phyloP scores from a whole-genome alignment of 768 basidiomycete species.

The Tricholoma bakamatsutake region DNA sequence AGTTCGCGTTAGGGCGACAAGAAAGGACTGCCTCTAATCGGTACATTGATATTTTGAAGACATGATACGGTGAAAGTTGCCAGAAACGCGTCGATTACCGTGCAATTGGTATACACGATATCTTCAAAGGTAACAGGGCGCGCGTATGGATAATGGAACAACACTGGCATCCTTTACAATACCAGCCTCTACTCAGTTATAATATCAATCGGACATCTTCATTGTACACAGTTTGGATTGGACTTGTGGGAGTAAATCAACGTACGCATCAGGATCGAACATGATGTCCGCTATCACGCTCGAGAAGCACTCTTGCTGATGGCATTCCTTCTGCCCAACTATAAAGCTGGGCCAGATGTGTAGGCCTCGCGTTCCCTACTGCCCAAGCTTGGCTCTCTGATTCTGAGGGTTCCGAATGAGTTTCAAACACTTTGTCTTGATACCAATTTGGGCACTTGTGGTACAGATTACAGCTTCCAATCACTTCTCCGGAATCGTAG shows the following conservation, averaged over 20 bases:
- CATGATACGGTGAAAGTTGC: background rate
- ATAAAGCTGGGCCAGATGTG: background rate
- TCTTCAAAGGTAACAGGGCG: no score
- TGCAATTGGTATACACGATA: no score
- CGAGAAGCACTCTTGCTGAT: background rate
- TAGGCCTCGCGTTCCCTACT: background rate
- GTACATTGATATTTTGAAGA: background rate
- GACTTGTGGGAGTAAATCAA: no score
- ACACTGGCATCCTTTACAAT: no score
- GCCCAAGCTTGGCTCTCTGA: background rate
- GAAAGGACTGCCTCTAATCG: background rate
- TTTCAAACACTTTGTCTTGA: constrained; percentile 2
- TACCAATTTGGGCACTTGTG: constrained; percentile 6
- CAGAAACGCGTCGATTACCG: no score
- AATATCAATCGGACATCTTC: no score
- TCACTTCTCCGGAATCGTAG: constrained; percentile 27
- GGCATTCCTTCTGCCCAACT: background rate
- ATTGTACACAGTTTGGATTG: no score
- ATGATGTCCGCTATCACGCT: no score
- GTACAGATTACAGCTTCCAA: constrained; percentile 19
- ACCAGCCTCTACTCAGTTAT: no score
- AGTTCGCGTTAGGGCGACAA: background rate
- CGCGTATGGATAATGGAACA: no score
- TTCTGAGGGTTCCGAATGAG: background rate
- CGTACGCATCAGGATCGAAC: no score